Conservation (phyloP, 495 filamentous ascomycete species). For the Pseudevernia furfuracea region DNA sequence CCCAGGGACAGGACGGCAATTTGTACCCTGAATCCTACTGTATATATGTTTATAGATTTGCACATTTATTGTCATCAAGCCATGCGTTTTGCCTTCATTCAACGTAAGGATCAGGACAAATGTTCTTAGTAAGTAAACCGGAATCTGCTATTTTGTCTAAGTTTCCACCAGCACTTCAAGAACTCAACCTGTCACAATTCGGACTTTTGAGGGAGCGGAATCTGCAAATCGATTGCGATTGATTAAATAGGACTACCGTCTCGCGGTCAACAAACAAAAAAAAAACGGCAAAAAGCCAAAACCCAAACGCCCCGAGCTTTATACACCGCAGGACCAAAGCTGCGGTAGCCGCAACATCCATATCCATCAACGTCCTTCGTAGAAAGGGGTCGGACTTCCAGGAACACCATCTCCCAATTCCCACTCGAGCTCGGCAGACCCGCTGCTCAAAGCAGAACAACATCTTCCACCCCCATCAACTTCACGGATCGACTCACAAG, state of each 20-base stretch:
- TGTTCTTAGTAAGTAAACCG: too few relatives aligned
- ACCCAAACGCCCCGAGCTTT: background rate
- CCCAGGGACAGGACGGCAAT: too few relatives aligned
- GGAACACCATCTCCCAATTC: background rate
- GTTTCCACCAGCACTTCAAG: too few relatives aligned
- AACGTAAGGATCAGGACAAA: too few relatives aligned
- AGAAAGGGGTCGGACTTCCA: background rate
- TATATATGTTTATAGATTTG: too few relatives aligned
- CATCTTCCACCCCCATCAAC: background rate
- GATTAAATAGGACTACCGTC: background rate
- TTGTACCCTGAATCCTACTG: too few relatives aligned
- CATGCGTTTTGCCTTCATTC: too few relatives aligned
- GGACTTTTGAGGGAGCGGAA: too few relatives aligned
- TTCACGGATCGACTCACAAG: background rate
- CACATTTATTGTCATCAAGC: too few relatives aligned
- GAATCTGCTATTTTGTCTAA: too few relatives aligned
- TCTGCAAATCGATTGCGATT: background rate
- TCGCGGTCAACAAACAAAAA: background rate
- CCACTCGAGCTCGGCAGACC: conserved; percentile 3
- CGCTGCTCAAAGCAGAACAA: conserved; percentile 3
- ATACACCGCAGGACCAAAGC: background rate
- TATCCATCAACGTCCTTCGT: background rate
- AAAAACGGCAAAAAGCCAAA: background rate
- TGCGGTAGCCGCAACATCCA: background rate
- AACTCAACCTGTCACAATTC: too few relatives aligned